These are phyloP conservation scores for Spathaspora gorwiae DNA, from an alignment of 805 yeast genomes.

Conservation along the genomic window DNA sequence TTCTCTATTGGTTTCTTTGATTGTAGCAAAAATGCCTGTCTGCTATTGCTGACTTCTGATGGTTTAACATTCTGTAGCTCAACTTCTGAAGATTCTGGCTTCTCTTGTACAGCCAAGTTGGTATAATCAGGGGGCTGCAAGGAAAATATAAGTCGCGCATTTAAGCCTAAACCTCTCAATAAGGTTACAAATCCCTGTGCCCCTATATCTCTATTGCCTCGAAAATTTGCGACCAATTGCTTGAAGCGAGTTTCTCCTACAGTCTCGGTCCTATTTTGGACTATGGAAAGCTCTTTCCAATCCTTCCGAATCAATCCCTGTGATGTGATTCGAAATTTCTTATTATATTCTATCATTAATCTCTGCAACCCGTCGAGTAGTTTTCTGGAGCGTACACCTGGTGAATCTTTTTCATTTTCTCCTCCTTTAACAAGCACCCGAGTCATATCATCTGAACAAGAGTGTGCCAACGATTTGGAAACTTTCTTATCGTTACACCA, in stretches of 20 bases:
- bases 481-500: constrained; percentile 63
- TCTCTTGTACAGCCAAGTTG: constrained; percentile 8
- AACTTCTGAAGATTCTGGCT: neutral
- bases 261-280: constrained; percentile 18
- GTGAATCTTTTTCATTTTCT: constrained; percentile 6
- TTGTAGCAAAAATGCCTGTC: constrained; percentile 4
- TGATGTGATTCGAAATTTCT: constrained; percentile 45
- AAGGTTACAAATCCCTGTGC: constrained; percentile 86
- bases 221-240: constrained; percentile 36
- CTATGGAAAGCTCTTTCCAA: constrained; percentile 27
- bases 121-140: constrained; percentile 89
- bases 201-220: constrained; percentile 74
- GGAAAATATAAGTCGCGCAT: constrained; percentile 74
- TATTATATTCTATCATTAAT: constrained; percentile 59
- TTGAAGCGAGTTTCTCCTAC: constrained; percentile 42
- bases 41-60: neutral
- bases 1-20: constrained; percentile 11
- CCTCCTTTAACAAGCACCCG: neutral
- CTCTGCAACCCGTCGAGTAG: constrained; percentile 74
- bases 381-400: constrained; percentile 52
- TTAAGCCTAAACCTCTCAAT: constrained; percentile 63
- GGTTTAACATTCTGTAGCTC: neutral
- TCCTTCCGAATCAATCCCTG: constrained; percentile 33
- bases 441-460: constrained; percentile 1
- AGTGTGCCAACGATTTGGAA: constrained; percentile 33